Base-by-base conservation (phyloP, 2,329 filamentous ascomycete species). In the Curvularia sp. region DNA sequence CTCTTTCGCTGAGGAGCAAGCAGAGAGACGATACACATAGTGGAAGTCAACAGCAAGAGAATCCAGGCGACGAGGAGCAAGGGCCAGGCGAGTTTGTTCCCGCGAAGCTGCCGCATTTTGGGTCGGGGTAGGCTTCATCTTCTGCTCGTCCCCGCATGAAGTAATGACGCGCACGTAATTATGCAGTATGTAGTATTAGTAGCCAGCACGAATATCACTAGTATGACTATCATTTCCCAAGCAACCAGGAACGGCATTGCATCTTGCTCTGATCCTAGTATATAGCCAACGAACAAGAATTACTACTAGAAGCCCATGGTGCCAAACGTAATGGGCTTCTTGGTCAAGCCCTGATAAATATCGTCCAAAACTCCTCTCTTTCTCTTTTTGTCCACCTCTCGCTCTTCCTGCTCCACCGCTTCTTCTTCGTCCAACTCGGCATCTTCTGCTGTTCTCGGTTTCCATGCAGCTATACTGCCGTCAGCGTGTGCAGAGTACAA, bases 401-500 rank as follows among this genome's bases (percentile, higher is more conserved):
- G 72, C 35, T 72, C 68, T 30, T 70, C 69, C 26, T 63, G 66
- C n/a, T 76, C 73, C 12, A 74, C 70, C 33, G 76, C 70, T 38
- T 82, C 79, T 44, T 78, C 75, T 28, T 80, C 79, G 33, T 83
- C 81, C 30, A 72, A 70, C 53, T 73, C 58, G 7, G 73, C 75
- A 54, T 81, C 80, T 49, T 86, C 76, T 64, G 65, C 84, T 73
- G 64, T 85, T 77, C 81, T 80, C 2, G 91, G 90, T 66, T 84
- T 83, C 93, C 94, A 97, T 4, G 86, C 86, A 44, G 89, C 85
- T 57, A 98, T 94, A 52, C 89, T 89, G 0, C 94, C 94, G 72
- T 97, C 92, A 3, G 89, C 83, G 69, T 97, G 92, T 1, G 88
- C 89, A 53, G 92, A 95, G 77, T 92, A 96, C 57, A 97, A 84